Conservation (phyloP, 2,329 filamentous ascomycete genomes). For the Sclerotinia borealis region DNA sequence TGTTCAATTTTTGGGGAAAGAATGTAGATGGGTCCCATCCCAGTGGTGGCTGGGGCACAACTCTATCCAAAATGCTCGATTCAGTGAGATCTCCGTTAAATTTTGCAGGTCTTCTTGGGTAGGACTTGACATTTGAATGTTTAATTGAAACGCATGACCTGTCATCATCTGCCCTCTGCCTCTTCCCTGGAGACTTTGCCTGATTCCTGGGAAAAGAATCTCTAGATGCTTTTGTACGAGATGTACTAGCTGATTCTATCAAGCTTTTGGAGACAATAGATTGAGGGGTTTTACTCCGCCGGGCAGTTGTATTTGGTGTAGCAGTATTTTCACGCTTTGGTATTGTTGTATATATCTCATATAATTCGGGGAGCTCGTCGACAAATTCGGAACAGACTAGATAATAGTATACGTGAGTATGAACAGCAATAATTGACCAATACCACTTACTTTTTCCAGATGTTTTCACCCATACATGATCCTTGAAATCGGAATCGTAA, state of each 20-base stretch:
- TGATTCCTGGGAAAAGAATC: not conserved
- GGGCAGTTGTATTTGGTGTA: not conserved
- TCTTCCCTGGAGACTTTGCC: conserved; percentile 8
- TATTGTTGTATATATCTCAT: conserved; percentile 17
- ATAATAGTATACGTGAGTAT: not conserved
- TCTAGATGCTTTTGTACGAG: not conserved
- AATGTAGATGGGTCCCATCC: not conserved
- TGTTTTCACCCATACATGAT: conserved; percentile 32
- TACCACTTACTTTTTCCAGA: conserved; percentile 25
- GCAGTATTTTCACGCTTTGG: conserved; percentile 1
- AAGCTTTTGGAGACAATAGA: not conserved
- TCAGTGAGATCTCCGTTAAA: not conserved
- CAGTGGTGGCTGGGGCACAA: not conserved
- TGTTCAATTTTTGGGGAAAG: not conserved
- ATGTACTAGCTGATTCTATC: not conserved
- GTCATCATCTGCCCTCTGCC: conserved; percentile 10
- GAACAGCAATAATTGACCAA: not conserved
- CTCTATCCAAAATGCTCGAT: not conserved
- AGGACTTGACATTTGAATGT: not conserved
- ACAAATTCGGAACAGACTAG: conserved; percentile 24
- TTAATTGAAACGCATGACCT: conserved; percentile 3
- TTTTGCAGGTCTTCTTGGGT: conserved; percentile 9
- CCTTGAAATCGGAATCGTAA: conserved; percentile 31
- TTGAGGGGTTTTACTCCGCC: not conserved
- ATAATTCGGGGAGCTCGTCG: conserved; percentile 20